Percentiles rank a stretch among this genome's conserved stretches.
These are phyloP conservation scores for Russula olivacea DNA, from an alignment of 768 basidiomycete genomes.

Conservation along the genomic window DNA sequence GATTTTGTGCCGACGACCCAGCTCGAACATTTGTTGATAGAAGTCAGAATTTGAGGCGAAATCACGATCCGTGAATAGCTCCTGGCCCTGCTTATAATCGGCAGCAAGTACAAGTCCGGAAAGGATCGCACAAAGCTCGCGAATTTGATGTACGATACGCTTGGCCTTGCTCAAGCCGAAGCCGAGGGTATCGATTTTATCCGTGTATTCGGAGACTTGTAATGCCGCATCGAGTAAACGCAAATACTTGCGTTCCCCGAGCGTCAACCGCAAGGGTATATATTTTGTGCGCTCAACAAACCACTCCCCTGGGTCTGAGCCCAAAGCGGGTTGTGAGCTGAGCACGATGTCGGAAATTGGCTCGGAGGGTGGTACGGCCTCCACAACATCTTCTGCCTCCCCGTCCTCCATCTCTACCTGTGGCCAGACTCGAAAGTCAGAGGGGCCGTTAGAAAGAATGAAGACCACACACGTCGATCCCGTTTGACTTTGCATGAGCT, in stretches of 20 bases:
- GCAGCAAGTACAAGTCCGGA: constrained; percentile 77
- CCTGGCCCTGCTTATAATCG: constrained; percentile 86
- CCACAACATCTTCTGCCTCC: constrained; percentile 36
- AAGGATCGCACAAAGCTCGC: constrained; percentile 82
- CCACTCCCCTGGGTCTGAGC: constrained; percentile 71
- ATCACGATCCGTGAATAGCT: constrained; percentile 75
- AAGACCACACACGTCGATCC: constrained; percentile 17
- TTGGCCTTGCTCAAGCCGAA: constrained; percentile 79
- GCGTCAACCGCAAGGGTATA: constrained; percentile 72
- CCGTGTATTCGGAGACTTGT: constrained; percentile 81
- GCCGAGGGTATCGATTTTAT: constrained; percentile 80
- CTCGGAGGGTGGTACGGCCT: constrained; percentile 26
- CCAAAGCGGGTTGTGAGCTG: constrained; percentile 54
- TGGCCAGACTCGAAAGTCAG: neutral
- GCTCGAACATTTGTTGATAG: constrained; percentile 74
- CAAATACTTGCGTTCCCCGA: constrained; percentile 75
- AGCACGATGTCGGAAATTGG: constrained; percentile 36
- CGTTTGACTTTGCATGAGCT: constrained; percentile 28
- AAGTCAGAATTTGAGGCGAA: constrained; percentile 76
- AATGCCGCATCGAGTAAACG: constrained; percentile 82
- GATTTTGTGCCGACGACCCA: constrained; percentile 81
- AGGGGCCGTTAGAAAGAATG: constrained; percentile 21
- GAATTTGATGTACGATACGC: constrained; percentile 80
- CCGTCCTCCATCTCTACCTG: constrained; percentile 39
- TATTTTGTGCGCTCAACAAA: constrained; percentile 76